Evolutionary conservation across 192 early-diverging fungal genomes (phyloP).

Genomic region (Gonapodya prolifera): DNA sequence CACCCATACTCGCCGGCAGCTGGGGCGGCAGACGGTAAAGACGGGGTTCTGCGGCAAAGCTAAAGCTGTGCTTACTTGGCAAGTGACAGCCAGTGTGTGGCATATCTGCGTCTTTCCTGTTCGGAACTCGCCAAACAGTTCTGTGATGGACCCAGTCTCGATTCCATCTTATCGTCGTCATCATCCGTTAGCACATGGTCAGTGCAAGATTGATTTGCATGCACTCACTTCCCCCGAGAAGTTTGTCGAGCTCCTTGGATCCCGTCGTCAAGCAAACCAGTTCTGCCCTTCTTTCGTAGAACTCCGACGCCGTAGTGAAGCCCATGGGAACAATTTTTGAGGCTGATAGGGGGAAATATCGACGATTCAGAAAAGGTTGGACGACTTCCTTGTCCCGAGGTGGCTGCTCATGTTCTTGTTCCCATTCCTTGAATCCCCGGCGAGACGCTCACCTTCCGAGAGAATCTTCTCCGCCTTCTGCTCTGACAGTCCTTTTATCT

Average conservation of each 20-base stretch:
- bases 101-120: conserved; percentile 97
- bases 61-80: conserved; percentile 45
- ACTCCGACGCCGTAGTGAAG: conserved; percentile 87
- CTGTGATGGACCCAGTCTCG: conserved; percentile 93
- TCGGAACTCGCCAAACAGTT: conserved; percentile 96
- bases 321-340: conserved; percentile 86
- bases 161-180: conserved; percentile 51
- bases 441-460: conserved; percentile 47
- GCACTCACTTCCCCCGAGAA: conserved; percentile 56
- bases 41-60: not conserved
- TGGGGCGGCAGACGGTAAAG: not conserved
- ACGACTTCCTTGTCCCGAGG: no score
- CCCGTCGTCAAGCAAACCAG: conserved; percentile 79
- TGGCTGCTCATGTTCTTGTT: not conserved
- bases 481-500: conserved; percentile 90
- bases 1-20: conserved; percentile 73
- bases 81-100: conserved; percentile 90
- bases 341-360: no score
- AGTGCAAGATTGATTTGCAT: not conserved
- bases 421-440: not conserved
- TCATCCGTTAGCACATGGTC: conserved; percentile 7
- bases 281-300: conserved; percentile 67
- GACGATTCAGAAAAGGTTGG: conserved; percentile 8
- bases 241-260: conserved; percentile 78
- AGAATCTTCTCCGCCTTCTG: conserved; percentile 91